Evolutionary conservation across 495 filamentous ascomycete genomes (phyloP).

Genomic region (Cenococcum geophilum): DNA sequence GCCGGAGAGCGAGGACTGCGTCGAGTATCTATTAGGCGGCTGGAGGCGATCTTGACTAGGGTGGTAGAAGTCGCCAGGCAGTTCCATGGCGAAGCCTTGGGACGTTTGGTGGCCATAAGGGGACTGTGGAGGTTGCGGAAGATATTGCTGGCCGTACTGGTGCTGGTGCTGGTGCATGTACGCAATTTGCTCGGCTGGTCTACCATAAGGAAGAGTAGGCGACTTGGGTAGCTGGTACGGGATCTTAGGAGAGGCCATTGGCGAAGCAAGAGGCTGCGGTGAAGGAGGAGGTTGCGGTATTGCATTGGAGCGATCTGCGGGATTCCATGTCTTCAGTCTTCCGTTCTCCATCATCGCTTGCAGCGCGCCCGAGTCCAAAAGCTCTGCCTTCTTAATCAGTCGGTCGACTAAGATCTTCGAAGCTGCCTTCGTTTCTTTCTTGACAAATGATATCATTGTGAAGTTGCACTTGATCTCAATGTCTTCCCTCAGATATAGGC

Average conservation of each 20-base stretch:
- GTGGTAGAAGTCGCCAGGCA: constrained; percentile 31
- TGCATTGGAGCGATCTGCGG: constrained; percentile 21
- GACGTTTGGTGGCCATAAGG: constrained; percentile 5
- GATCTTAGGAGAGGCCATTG: constrained; percentile 1
- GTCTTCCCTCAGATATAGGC: constrained; percentile 39
- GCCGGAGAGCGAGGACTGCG: constrained; percentile 12
- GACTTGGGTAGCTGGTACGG: neutral
- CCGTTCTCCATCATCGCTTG: constrained; percentile 39
- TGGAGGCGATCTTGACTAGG: constrained; percentile 16
- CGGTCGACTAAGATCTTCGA: constrained; percentile 35
- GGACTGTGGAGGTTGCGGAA: constrained; percentile 9
- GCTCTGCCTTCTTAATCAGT: constrained; percentile 36
- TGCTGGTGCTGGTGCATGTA: neutral
- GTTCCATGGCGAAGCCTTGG: constrained; percentile 28
- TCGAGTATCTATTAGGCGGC: constrained; percentile 12
- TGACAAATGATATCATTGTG: constrained; percentile 34
- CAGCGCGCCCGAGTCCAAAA: constrained; percentile 35
- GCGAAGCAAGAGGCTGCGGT: neutral
- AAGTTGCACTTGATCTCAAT: constrained; percentile 37
- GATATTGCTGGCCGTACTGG: neutral
- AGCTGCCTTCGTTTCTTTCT: constrained; percentile 35
- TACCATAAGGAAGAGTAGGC: neutral
- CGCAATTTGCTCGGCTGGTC: neutral
- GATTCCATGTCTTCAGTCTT: constrained; percentile 35
- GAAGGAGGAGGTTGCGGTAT: neutral